phyloP scores from a whole-genome alignment of 148 eudicot genomes.

The Nepenthes mirabilis region DNA sequence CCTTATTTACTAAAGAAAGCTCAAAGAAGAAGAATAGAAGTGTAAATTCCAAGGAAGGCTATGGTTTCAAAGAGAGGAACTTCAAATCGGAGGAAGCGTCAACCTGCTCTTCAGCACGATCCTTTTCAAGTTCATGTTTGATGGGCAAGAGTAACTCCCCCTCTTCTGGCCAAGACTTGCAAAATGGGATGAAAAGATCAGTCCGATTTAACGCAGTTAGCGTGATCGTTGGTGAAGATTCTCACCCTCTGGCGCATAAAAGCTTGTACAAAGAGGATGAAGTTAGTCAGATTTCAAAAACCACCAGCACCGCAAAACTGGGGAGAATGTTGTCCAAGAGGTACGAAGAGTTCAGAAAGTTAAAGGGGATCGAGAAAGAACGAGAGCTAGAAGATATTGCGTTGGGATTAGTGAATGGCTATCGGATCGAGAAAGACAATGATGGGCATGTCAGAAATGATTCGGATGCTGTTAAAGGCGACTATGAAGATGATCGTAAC shows the following conservation, averaged over 20 bases:
- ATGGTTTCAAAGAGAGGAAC: background rate
- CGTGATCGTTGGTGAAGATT: constrained; percentile 44
- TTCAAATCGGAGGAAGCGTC: constrained; percentile 9
- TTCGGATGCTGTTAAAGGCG: background rate
- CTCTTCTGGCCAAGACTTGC: constrained; percentile 15
- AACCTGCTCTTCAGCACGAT: constrained; percentile 47
- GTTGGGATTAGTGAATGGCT: constrained; percentile 18
- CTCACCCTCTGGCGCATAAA: constrained; percentile 41
- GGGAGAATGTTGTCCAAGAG: constrained; percentile 7
- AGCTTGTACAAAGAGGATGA: constrained; percentile 12
- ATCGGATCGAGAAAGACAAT: constrained; percentile 12
- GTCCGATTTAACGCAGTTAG: constrained; percentile 37
- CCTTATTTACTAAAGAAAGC: constrained; percentile 28
- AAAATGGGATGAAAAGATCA: constrained; percentile 26
- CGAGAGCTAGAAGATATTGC: constrained; percentile 32
- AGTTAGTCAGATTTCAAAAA: background rate
- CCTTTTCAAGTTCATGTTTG: constrained; percentile 53
- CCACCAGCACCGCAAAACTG: background rate
- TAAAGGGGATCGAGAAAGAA: constrained; percentile 7
- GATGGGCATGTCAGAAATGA: background rate
- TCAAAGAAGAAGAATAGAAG: constrained; percentile 16
- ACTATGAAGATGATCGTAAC: background rate
- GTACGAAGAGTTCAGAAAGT: constrained; percentile 14
- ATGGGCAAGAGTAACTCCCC: constrained; percentile 25
- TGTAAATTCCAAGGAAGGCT: background rate